These are phyloP conservation scores for Spongispora temasekensis DNA, from an alignment of 1,284 basidiomycete genomes.

Conservation along the genomic window DNA sequence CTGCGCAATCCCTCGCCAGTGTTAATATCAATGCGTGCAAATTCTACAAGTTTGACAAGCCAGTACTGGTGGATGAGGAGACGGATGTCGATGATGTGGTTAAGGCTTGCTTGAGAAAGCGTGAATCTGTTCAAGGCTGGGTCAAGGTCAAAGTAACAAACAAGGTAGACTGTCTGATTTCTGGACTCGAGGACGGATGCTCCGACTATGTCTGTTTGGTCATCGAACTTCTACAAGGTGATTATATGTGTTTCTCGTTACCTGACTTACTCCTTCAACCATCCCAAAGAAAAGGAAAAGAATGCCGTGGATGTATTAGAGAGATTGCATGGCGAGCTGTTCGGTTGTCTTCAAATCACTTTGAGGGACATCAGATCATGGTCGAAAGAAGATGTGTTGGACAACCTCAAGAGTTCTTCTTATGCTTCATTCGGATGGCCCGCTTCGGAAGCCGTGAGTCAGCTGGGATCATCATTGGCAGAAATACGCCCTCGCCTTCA, in stretches of 20 bases:
- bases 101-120: neutral
- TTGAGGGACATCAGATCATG: neutral
- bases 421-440: too few relatives aligned
- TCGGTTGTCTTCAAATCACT: neutral
- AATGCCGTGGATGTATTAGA: neutral
- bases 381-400: neutral
- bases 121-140: neutral
- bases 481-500: neutral
- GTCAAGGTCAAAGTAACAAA: neutral
- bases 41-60: neutral
- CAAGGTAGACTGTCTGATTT: neutral
- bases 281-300: neutral
- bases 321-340: neutral
- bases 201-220: neutral
- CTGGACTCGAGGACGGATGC: neutral
- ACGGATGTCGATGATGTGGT: too few relatives aligned
- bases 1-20: neutral
- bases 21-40: neutral
- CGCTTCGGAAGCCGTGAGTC: too few relatives aligned
- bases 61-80: neutral
- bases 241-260: neutral
- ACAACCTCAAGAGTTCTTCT: neutral
- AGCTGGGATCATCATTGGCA: neutral
- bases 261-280: neutral
- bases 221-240: neutral